Evolutionary conservation across 371 early-diverging fungal species (phyloP), one percentile per base, ranked within the genome.

Genomic region (Gilbertella persicaria): DNA sequence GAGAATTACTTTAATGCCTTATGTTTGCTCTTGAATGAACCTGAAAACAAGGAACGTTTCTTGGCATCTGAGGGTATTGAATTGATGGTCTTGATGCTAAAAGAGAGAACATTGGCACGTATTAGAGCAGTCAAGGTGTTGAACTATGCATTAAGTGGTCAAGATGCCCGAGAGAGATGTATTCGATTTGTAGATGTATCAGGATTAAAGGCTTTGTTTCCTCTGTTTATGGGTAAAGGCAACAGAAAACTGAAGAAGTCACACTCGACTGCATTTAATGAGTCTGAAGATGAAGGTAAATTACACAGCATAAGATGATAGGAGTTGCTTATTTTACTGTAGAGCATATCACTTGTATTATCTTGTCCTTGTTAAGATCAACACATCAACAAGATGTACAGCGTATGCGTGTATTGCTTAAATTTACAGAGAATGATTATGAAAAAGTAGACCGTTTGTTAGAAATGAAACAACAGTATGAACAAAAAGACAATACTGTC

Each of bases 1-100:
- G 96, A 95, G 58, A 95, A 94, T 59, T 75, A 90, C 23, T 93
- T 96, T 62, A 90, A 93, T 64, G 71, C 84, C 0, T 49, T 96
- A 24, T 92, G 91, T 54, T 84, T 83, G 47, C 69, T 75, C 13
- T 51, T 89, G 23, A 72, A 74, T 13, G 84, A 83, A 30, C 66
- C 71, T 21, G 80, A 82, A 56, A 82, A 73, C 45, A 95, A 94
- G 73, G 54, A 53, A 24, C 53, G 58, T 8, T 95, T 97, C 64
- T 61, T 91, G 17, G 84, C 89, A 21, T 82, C 72, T 2, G 97
- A 97, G 62, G 98, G 98, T 8, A 75, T 93, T 13, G 97, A 96
- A 67, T 64, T 96, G 45, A 89, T 97, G 92, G 71, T 92, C n/a
- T 75, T 95, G 39, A 83, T 95, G 83, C 66, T 92, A 39, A 89